These are phyloP conservation scores for Chamaenerion angustifolium DNA, from an alignment of 345 rosid genomes.

Conservation along the genomic window DNA sequence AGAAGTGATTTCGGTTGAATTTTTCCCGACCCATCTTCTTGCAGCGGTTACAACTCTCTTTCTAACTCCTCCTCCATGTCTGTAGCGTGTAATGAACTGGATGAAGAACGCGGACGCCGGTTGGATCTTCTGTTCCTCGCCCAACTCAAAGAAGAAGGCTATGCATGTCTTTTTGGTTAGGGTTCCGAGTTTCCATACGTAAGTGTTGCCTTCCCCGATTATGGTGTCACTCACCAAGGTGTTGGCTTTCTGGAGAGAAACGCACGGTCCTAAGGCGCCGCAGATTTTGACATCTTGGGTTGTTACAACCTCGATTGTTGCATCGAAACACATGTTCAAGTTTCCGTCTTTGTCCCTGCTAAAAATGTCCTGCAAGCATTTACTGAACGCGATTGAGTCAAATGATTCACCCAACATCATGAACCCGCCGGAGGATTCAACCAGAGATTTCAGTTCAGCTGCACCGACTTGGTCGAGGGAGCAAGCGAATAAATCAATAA, in stretches of 20 bases:
- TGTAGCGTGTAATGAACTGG: slow-evolving; percentile 75
- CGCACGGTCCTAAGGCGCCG: slow-evolving; percentile 92
- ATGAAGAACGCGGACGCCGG: slow-evolving; percentile 80
- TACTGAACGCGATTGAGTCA: slow-evolving; percentile 61
- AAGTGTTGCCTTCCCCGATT: slow-evolving; percentile 76
- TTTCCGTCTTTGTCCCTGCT: slow-evolving; percentile 50
- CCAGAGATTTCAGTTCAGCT: slow-evolving; percentile 62
- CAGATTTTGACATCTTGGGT: slow-evolving; percentile 66
- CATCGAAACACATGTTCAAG: slow-evolving; percentile 75
- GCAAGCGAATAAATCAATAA: slow-evolving; percentile 85
- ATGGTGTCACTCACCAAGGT: slow-evolving; percentile 53
- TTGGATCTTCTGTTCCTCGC: slow-evolving; percentile 46
- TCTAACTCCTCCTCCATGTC: slow-evolving; percentile 52
- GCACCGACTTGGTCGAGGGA: slow-evolving; percentile 94
- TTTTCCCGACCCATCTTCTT: slow-evolving; percentile 80
- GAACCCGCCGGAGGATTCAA: slow-evolving; percentile 85
- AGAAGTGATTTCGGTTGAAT: slow-evolving; percentile 56
- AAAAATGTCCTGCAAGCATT: slow-evolving; percentile 65
- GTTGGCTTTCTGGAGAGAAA: slow-evolving; percentile 54
- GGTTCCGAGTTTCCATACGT: slow-evolving; percentile 65
- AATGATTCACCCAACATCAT: slow-evolving; percentile 80
- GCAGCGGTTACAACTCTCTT: slow-evolving; percentile 89
- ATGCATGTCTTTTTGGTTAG: slow-evolving; percentile 67
- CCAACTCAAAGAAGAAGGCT: slow-evolving; percentile 70
- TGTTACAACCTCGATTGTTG: slow-evolving; percentile 73